Conservation (phyloP, 768 basidiomycete genomes). For the Collybiopsis confluens region DNA sequence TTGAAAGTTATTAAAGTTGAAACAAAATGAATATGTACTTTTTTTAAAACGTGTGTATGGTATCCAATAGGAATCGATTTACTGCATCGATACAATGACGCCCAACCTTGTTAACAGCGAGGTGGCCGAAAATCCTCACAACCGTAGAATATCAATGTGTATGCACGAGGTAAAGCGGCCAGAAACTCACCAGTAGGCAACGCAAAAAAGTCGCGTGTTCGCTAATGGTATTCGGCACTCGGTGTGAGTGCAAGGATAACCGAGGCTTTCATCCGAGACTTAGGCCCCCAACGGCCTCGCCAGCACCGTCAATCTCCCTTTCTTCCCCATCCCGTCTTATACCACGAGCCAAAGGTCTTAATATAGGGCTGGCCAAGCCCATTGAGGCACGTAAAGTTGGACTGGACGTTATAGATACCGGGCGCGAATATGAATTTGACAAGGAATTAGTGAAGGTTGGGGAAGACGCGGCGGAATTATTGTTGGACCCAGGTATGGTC, state of each 20-base stretch:
- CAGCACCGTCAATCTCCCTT: conserved; percentile 73
- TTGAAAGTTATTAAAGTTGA: conserved; percentile 30
- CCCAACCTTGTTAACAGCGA: too few relatives aligned
- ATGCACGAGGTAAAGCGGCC: too few relatives aligned
- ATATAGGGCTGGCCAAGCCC: conserved; percentile 71
- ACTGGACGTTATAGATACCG: conserved; percentile 60
- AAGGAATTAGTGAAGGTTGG: conserved; percentile 58
- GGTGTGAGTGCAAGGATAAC: not conserved
- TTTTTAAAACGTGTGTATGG: too few relatives aligned
- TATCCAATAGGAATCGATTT: too few relatives aligned
- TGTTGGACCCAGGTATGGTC: conserved; percentile 49
- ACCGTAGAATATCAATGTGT: too few relatives aligned
- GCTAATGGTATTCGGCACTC: not conserved
- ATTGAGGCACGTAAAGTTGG: conserved; percentile 71
- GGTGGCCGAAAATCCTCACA: too few relatives aligned
- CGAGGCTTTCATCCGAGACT: conserved; percentile 32
- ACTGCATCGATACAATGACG: too few relatives aligned
- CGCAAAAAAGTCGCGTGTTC: not conserved
- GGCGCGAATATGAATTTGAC: conserved; percentile 43
- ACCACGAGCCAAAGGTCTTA: conserved; percentile 60
- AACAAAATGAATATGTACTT: too few relatives aligned
- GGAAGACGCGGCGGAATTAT: conserved; percentile 67
- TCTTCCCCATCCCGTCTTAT: conserved; percentile 55
- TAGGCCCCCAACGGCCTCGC: conserved; percentile 69
- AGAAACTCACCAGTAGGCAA: not conserved